Conservation (phyloP, 768 basidiomycete genomes). For the Suillus plorans region DNA sequence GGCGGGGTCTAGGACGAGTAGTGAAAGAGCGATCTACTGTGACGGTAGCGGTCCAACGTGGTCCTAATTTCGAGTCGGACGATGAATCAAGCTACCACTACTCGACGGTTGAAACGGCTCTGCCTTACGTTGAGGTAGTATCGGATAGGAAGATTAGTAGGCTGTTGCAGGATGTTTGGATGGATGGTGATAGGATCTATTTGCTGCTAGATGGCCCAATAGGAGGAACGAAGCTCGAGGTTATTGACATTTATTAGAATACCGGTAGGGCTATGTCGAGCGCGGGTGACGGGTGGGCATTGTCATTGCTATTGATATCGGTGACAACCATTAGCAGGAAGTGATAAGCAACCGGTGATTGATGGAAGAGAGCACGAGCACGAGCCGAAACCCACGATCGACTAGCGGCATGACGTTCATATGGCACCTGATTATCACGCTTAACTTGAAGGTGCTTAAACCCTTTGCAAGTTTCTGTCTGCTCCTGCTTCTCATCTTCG, state of each 20-base stretch:
- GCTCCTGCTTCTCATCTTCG: too few species aligned
- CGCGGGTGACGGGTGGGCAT: background rate
- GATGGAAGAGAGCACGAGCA: too few species aligned
- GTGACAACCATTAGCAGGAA: background rate
- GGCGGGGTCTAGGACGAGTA: background rate
- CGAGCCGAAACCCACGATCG: background rate
- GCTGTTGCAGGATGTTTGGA: background rate
- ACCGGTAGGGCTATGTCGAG: background rate
- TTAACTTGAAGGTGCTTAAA: background rate
- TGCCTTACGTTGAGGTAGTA: background rate
- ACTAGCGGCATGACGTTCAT: background rate
- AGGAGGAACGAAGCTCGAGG: background rate
- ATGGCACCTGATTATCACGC: background rate
- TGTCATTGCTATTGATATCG: background rate
- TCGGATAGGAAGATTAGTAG: background rate
- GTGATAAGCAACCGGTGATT: background rate
- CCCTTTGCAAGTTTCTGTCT: background rate
- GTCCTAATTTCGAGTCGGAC: too few species aligned
- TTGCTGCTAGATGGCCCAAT: background rate
- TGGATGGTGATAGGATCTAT: background rate
- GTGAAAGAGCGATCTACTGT: background rate
- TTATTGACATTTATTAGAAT: background rate
- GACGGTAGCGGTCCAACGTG: background rate
- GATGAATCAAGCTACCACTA: background rate
- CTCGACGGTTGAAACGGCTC: background rate